Evolutionary conservation across 2,329 filamentous ascomycete species (phyloP), one percentile per base, ranked within the genome.

Genomic region (Neofusicoccum sp.): DNA sequence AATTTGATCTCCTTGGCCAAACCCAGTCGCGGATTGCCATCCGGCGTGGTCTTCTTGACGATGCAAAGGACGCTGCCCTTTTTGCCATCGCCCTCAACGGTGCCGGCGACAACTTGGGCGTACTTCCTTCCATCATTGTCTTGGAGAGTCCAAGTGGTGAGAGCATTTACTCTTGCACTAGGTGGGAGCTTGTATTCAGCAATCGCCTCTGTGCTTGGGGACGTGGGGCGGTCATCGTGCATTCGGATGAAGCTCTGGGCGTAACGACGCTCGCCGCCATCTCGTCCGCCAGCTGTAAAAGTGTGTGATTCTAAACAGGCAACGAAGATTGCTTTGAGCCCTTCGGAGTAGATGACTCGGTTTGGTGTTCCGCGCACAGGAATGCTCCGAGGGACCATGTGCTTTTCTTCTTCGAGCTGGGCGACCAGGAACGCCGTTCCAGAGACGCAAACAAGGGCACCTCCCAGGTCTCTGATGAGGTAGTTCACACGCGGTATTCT

Each of bases 91-190:
- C 44, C 47, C 14, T 58, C 52, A 3, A 44, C 47, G 12, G 85
- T 85, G 3, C 84, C 81, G 9, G 90, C 81, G 12, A 91, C 80
- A 36, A 92, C 79, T 70, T 87, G 89, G 1, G 84, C 81, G 73
- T 88, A 89, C 0, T 76, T 81, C 62, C 83, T 85, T n/a, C 79
- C 80, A 4, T 67, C 64, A 41, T 85, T 80, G 62, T 85, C 84
- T 36, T 79, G 76, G 65, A 85, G 86, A 4, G 80, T 73, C 90
- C 90, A 93, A 65, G 91, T 87, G 1, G 83, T 74, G 6, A 93
- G 73, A 1, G 84, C 81, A 47, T 85, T 80, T 1, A 93, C 83
- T 43, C 80, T 81, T 66, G 90, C 87, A 0, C 84, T 83, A 0
- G 75, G 66, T 48, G 84, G 81, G 14, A 92, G 77, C 3, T 83